phyloP scores from a whole-genome alignment of 768 basidiomycete species.

The Russula abietina region DNA sequence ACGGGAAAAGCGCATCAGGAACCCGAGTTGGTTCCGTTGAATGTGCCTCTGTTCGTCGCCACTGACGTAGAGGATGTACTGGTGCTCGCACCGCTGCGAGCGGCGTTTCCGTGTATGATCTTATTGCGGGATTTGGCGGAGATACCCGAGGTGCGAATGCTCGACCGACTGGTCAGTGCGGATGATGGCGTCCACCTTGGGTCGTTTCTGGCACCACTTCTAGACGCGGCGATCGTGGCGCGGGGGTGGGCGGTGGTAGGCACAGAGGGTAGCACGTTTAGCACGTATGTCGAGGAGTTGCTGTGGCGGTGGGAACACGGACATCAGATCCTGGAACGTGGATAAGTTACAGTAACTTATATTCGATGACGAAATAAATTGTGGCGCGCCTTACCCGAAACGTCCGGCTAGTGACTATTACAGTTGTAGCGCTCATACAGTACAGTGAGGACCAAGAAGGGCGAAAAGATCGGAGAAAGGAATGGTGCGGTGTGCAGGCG shows the following conservation, averaged over 20 bases:
- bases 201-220: constrained; percentile 49
- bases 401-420: no score
- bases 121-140: constrained; percentile 40
- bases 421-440: no score
- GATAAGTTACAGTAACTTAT: constrained; percentile 23
- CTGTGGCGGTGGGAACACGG: constrained; percentile 58
- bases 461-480: no score
- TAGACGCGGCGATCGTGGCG: constrained; percentile 67
- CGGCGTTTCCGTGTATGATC: constrained; percentile 60
- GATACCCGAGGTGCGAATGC: constrained; percentile 8
- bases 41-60: constrained; percentile 59
- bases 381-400: not conserved
- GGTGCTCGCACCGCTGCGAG: constrained; percentile 39
- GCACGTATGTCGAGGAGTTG: constrained; percentile 59
- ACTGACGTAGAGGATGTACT: constrained; percentile 47
- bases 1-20: constrained; percentile 35
- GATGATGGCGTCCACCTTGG: constrained; percentile 46
- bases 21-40: constrained; percentile 37
- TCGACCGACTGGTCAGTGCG: constrained; percentile 31
- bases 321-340: constrained; percentile 44
- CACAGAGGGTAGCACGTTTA: constrained; percentile 73
- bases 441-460: no score
- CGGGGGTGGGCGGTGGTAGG: constrained; percentile 54
- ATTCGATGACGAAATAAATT: not conserved
- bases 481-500: no score